Evolutionary conservation across 352 stramenopile genomes (phyloP).

Genomic region (Globisporangium irregulare): DNA sequence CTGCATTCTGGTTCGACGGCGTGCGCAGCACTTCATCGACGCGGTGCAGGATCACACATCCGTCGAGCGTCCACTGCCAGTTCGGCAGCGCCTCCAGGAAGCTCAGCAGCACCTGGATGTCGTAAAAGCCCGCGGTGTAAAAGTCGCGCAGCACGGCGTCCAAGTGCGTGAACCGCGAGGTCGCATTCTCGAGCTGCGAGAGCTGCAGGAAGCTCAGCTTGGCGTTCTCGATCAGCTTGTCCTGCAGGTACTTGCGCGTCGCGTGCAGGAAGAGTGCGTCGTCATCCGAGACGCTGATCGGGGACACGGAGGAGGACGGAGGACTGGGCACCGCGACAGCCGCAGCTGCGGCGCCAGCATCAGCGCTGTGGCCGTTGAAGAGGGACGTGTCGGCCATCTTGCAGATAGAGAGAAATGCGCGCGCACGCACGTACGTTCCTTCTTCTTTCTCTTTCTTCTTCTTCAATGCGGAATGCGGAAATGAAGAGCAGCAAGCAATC

Average conservation of each 20-base stretch:
- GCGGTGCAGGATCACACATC: slow-evolving; percentile 58
- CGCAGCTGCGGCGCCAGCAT: background rate
- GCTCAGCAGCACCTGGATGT: slow-evolving; percentile 60
- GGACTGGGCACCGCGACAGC: background rate
- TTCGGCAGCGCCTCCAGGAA: slow-evolving; percentile 66
- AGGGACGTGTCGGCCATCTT: slow-evolving; percentile 10
- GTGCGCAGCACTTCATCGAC: slow-evolving; percentile 46
- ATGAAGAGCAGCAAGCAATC: background rate
- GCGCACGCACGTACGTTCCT: background rate
- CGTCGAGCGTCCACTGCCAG: slow-evolving; percentile 71
- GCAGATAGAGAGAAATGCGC: background rate
- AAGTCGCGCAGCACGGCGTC: slow-evolving; percentile 59
- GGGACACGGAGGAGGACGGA: slow-evolving; percentile 11
- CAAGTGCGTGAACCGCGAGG: slow-evolving; percentile 34
- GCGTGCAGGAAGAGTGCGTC: slow-evolving; percentile 24
- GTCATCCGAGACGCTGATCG: slow-evolving; percentile 5
- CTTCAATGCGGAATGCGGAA: background rate
- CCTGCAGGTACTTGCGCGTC: slow-evolving; percentile 40
- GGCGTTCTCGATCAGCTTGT: slow-evolving; percentile 55
- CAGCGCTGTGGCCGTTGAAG: slow-evolving; percentile 4
- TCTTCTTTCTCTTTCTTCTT: background rate
- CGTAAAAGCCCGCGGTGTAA: slow-evolving; percentile 59
- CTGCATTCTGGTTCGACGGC: slow-evolving; percentile 24
- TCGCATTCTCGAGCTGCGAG: slow-evolving; percentile 36
- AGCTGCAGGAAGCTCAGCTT: slow-evolving; percentile 55